A percentile compares a stretch with the other conserved stretches of the same genome.
These are phyloP conservation scores for Chlorociboria aeruginascens DNA, from an alignment of 495 filamentous ascomycete genomes.

Conservation along the genomic window DNA sequence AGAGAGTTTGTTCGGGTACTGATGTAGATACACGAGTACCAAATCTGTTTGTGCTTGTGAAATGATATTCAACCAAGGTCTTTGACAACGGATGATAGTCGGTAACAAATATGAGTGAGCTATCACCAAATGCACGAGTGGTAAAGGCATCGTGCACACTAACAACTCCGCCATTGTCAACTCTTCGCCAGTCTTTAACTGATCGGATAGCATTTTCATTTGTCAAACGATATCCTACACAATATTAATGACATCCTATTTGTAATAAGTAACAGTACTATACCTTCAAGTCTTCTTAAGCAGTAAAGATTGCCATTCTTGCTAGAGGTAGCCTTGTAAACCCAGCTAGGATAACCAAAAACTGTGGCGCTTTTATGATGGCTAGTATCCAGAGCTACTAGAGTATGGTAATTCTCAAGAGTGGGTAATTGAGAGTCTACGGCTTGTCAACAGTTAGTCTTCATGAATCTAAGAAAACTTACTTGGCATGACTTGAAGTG, in stretches of 20 bases:
- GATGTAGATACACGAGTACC: conserved; percentile 30
- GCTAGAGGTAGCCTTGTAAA: conserved; percentile 87
- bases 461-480: conserved; percentile 18
- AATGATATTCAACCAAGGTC: conserved; percentile 76
- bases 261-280: neutral
- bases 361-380: conserved; percentile 60
- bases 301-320: conserved; percentile 79
- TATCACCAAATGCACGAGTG: conserved; percentile 83
- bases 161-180: conserved; percentile 73
- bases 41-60: conserved; percentile 45
- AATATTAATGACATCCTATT: conserved; percentile 7
- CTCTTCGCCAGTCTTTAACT: conserved; percentile 83
- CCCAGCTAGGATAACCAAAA: conserved; percentile 82
- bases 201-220: conserved; percentile 79
- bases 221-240: conserved; percentile 62
- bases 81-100: conserved; percentile 88
- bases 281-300: conserved; percentile 74
- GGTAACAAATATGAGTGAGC: conserved; percentile 86
- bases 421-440: conserved; percentile 53
- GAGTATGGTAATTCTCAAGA: conserved; percentile 78
- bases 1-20: conserved; percentile 68
- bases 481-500: conserved; percentile 76
- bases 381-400: conserved; percentile 79
- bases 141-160: conserved; percentile 88
- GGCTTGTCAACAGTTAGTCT: conserved; percentile 1